Conservation (phyloP, 2,329 filamentous ascomycete genomes). For the Ceratocystis alfenasii region DNA sequence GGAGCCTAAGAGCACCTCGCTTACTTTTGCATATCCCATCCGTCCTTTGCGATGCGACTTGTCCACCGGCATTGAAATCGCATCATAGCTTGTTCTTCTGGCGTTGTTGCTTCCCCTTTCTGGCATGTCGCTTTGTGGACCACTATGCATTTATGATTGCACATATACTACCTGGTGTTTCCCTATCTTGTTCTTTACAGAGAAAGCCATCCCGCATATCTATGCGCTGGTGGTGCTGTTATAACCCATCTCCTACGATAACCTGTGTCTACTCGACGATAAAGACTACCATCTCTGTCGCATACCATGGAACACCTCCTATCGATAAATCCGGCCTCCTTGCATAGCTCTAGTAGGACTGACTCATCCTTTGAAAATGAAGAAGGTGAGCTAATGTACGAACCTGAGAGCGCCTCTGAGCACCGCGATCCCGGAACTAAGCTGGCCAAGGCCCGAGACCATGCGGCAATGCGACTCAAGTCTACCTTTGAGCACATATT, state of each 20-base stretch:
- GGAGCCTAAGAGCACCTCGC: neutral
- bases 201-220: neutral
- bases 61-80: neutral
- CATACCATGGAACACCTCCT: constrained; percentile 8
- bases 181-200: neutral
- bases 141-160: neutral
- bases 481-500: constrained; percentile 82
- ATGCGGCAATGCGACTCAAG: constrained; percentile 61
- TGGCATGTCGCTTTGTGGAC: neutral
- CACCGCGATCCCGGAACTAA: constrained; percentile 43
- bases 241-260: neutral
- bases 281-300: neutral
- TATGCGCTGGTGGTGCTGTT: constrained; percentile 3
- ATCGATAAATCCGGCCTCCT: neutral
- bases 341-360: constrained; percentile 8
- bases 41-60: neutral
- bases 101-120: neutral
- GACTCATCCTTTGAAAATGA: constrained; percentile 30
- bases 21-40: neutral
- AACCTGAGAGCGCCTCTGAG: constrained; percentile 37
- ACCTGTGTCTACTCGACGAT: neutral
- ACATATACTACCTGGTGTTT: neutral
- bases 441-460: constrained; percentile 49
- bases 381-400: constrained; percentile 38
- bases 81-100: neutral